Percentiles rank a stretch among this genome's conserved stretches.
These are phyloP conservation scores for Endoconidiophora laricicola DNA, from an alignment of 2,329 filamentous ascomycete genomes.

Conservation along the genomic window DNA sequence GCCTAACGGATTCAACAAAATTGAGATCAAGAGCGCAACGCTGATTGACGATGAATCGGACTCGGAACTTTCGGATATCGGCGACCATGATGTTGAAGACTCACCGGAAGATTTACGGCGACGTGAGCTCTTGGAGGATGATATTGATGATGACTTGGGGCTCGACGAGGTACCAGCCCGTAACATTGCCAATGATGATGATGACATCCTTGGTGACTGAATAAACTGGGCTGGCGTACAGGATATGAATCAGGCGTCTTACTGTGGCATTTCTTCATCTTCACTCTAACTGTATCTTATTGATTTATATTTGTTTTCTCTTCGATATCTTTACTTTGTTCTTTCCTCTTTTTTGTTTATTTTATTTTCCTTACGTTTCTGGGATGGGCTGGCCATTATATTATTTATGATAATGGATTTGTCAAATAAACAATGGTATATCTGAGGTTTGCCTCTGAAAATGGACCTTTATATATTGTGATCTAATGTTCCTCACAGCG, in stretches of 20 bases:
- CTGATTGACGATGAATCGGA: slow-evolving; percentile 8
- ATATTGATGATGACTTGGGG: slow-evolving; percentile 24
- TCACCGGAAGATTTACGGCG: slow-evolving; percentile 39
- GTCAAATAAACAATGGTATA: background rate
- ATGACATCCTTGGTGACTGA: slow-evolving; percentile 26
- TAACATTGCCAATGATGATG: slow-evolving; percentile 14
- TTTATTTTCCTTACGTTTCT: slow-evolving; percentile 11
- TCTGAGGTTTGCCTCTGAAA: background rate
- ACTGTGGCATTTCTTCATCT: background rate
- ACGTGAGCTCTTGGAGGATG: slow-evolving; percentile 37
- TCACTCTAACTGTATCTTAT: too few relatives aligned
- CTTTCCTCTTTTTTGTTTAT: slow-evolving; percentile 10
- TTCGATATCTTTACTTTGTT: slow-evolving; percentile 2
- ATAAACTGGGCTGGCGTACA: background rate
- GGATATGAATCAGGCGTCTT: too few relatives aligned
- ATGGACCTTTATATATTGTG: too few relatives aligned
- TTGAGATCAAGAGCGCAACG: slow-evolving; percentile 18
- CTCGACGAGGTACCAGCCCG: slow-evolving; percentile 14
- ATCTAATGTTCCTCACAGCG: too few relatives aligned
- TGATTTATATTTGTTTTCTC: slow-evolving; percentile 2
- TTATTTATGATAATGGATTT: background rate
- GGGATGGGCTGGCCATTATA: background rate
- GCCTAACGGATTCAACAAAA: background rate
- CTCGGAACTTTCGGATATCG: slow-evolving; percentile 11
- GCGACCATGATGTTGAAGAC: slow-evolving; percentile 27